Base-by-base conservation (phyloP, 306 rosid genomes). In the Cicer arietinum region DNA sequence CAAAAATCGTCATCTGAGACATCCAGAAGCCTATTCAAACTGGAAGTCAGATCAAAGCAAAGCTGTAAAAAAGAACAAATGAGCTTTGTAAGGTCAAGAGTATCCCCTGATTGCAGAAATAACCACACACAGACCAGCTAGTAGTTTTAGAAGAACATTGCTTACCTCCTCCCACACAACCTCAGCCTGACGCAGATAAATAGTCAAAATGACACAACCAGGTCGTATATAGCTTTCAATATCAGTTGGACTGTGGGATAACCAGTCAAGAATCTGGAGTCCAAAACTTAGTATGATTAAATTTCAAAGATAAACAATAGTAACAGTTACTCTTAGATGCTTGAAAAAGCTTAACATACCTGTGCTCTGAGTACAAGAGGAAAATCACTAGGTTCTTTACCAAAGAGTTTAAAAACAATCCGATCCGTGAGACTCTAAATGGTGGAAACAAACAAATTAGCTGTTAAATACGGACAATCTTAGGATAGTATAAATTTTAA, bases 161-260 rank as follows among this genome's bases (percentile, higher is more conserved):
- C 88, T 77, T 80, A 92, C 98, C 79, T 92, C 90, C 69, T 89
- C 92, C 98, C 98, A 92, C 47, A 56, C 80, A 80, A 82, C 81
- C 74, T 89, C 92, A 20, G 84, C 68, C 77, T 87, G 94, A 54
- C 89, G 94, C 72, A 90, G 83, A 77, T 92, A 90, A 80, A 92
- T 84, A 9, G 98, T 92, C 83, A 92, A 84, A 75, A 92, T 77
- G 61, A 92, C 84, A 84, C 98, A 92, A 81, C 98, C 96, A 43
- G 98, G 98, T 77, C 89, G 89, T 74, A 92, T 90, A 84, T 92
- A 92, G 89, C 98, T 89, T 82, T 92, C 98, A 51, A 92, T 90
- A 69, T 92, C 94, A 17, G 96, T 83, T 58, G 98, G 98, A 76
- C 94, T 86, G 65, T 87, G 90, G 18, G 94, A 89, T 82, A 92